Base-by-base conservation (phyloP, 2,329 filamentous ascomycete species). In the Cryphonectria carpinicola region DNA sequence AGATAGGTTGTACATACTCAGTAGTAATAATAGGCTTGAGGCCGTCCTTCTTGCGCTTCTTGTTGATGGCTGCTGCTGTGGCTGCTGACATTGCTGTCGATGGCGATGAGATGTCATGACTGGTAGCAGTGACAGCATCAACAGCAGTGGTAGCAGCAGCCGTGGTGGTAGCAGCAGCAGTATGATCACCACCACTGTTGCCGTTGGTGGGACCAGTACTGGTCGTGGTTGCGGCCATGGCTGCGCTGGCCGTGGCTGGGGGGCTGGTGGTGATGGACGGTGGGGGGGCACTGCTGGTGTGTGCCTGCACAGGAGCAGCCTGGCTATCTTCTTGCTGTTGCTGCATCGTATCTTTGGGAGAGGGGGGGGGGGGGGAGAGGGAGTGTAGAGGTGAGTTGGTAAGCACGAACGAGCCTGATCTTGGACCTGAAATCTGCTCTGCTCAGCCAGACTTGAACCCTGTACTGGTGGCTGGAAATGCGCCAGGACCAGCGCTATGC, bases 11-110 rank as follows among this genome's bases (percentile, higher is more conserved):
- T 76, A 84, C 81, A 70, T 79, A 84, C 81, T 93, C 90, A 71
- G 87, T 92, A 56, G 91, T 93, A 81, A 93, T 91, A 78, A 93
- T 93, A 76, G 92, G 92, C 82, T 93, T 92, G 75, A 93, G 82
- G 68, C 86, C 87, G 58, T 91, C 89, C 86, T 93, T 93, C 84
- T 91, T 90, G 78, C 90, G 87, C 86, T 92, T 93, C 74, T 83
- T 85, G 46, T 79, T 72, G 32, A 64, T 67, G 66, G 71, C 73
- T 19, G 65, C 56, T 75, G 70, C 67, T 10, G 61, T 37, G 7
- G 49, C 35, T 37, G 70, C 64, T 28, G 70, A 60, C 35, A 63
- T 43, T 52, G 61, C 46, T 39, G 64, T 39, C 32, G 75, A 66
- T 25, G 71, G 25, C 11, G 63, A 35, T 4, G 41, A 49, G 43